These are phyloP conservation scores for Adiantum capillusveneris DNA, from an alignment of 75 land plant species.

Conservation along the genomic window DNA sequence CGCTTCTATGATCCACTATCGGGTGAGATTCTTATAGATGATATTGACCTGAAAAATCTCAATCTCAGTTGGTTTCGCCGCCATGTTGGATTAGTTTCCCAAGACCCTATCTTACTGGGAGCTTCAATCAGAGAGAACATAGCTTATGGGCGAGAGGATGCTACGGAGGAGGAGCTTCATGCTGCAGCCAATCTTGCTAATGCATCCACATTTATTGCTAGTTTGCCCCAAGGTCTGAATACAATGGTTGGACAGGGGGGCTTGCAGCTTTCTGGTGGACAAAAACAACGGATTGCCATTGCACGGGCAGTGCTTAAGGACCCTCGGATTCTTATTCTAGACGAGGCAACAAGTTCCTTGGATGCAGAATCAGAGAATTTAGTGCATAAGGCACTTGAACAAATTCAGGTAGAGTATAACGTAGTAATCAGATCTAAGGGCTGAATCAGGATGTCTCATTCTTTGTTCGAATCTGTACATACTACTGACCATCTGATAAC, in stretches of 20 bases:
- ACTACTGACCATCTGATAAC: too few species aligned
- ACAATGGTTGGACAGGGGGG: slow-evolving; percentile 98
- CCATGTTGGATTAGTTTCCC: slow-evolving; percentile 90
- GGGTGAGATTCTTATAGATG: slow-evolving; percentile 79
- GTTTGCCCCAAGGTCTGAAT: slow-evolving; percentile 95
- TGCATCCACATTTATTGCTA: slow-evolving; percentile 95
- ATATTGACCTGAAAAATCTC: slow-evolving; percentile 67
- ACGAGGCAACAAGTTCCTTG: slow-evolving; percentile 89
- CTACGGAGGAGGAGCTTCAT: slow-evolving; percentile 93
- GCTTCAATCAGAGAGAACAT: slow-evolving; percentile 93
- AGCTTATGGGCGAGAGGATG: slow-evolving; percentile 92
- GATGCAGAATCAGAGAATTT: slow-evolving; percentile 91
- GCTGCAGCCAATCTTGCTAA: slow-evolving; percentile 98
- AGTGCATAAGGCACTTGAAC: slow-evolving; percentile 90
- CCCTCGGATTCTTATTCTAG: slow-evolving; percentile 85
- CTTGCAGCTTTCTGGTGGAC: slow-evolving; percentile 85
- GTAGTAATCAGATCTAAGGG: too few species aligned
- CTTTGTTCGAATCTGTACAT: too few species aligned
- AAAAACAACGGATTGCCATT: slow-evolving; percentile 94
- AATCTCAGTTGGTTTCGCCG: slow-evolving; percentile 89
- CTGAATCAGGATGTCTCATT: too few species aligned
- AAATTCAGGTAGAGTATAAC: too few species aligned
- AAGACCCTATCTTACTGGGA: slow-evolving; percentile 91
- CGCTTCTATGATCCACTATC: slow-evolving; percentile 91
- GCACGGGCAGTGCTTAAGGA: slow-evolving; percentile 89